Evolutionary conservation across 495 filamentous ascomycete species (phyloP), one percentile per base, ranked within the genome.

Genomic region (Penicillium longicatenatum): DNA sequence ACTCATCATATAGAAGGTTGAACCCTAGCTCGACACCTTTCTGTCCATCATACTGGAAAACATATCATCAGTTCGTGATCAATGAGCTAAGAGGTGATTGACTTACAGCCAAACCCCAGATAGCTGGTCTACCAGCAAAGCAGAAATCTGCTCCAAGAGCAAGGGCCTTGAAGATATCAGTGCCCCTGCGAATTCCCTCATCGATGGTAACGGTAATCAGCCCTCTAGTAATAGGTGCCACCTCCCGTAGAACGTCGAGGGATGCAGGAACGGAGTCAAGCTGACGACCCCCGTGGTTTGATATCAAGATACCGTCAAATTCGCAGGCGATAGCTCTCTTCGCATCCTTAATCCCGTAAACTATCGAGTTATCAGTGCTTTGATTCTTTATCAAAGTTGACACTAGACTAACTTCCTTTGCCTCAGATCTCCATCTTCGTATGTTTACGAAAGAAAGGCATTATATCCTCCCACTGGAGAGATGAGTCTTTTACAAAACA

Each of bases 151-250:
- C 93, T 14, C 93, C 93, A 4, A 98, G 76, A 58, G 93, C 96
- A 20, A 97, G 73, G 42, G 93, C 93, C 70, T 97, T 97, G 76
- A 97, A 86, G 61, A 97, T 93, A 74, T 97, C 93, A 0, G 93
- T 92, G 12, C 88, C 93, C 33, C 92, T 82, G 9, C 93, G 82
- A 29, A 97, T 82, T 31, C 93, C 93, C 35, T 93, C 93, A 70
- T 98, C 93, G 49, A 97, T 71, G 63, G 82, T 93, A 30, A 98
- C 77, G 64, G 93, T 89, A 55, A 97, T 89, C 58, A 84, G 82
- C 50, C 88, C 79, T 62, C 92, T 79, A 21, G 96, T 83, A 37
- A 90, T 85, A 1, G 91, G 90, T 82, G 95, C 94, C 17, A 92
- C 90, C 73, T 93, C 91, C 8, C 90, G 87, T 4, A 98, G 82